Conservation (phyloP, 768 basidiomycete genomes). For the Aureoboletus auriporus region DNA sequence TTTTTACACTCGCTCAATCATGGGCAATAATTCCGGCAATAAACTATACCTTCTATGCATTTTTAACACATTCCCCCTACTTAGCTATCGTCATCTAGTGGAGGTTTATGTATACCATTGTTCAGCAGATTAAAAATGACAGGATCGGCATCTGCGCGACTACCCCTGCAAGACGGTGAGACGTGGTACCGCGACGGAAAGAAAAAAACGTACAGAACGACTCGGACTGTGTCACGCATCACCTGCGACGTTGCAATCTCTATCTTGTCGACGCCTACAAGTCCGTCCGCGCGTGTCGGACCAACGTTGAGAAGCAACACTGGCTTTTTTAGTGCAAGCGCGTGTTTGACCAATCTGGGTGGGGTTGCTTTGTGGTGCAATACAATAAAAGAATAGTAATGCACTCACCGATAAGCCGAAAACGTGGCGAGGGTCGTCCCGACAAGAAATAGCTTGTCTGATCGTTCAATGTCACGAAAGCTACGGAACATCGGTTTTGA, state of each 20-base stretch:
- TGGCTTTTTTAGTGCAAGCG: slow-evolving; percentile 69
- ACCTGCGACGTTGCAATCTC: slow-evolving; percentile 73
- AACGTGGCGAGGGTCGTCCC: slow-evolving; percentile 94
- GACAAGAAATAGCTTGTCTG: slow-evolving; percentile 71
- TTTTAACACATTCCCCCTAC: neutral
- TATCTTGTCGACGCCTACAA: slow-evolving; percentile 70
- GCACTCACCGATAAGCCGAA: slow-evolving; percentile 74
- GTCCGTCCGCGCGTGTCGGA: slow-evolving; percentile 77
- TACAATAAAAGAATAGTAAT: neutral
- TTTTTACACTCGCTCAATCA: slow-evolving; percentile 19
- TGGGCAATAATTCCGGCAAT: slow-evolving; percentile 18
- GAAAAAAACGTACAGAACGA: slow-evolving; percentile 51
- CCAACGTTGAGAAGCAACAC: slow-evolving; percentile 84
- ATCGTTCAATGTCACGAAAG: slow-evolving; percentile 50
- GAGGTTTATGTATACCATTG: slow-evolving; percentile 57
- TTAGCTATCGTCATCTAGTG: slow-evolving; percentile 31
- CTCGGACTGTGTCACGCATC: slow-evolving; percentile 58
- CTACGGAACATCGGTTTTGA: slow-evolving; percentile 31
- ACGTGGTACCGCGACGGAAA: neutral
- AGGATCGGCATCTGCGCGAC: slow-evolving; percentile 40
- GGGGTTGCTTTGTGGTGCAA: neutral
- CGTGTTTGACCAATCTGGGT: slow-evolving; percentile 72
- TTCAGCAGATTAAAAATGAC: slow-evolving; percentile 46
- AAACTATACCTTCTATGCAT: no score
- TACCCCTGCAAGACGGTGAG: slow-evolving; percentile 38